Evolutionary conservation across 176 grass and related monocot species (phyloP).

Genomic region (Typha latifolia): DNA sequence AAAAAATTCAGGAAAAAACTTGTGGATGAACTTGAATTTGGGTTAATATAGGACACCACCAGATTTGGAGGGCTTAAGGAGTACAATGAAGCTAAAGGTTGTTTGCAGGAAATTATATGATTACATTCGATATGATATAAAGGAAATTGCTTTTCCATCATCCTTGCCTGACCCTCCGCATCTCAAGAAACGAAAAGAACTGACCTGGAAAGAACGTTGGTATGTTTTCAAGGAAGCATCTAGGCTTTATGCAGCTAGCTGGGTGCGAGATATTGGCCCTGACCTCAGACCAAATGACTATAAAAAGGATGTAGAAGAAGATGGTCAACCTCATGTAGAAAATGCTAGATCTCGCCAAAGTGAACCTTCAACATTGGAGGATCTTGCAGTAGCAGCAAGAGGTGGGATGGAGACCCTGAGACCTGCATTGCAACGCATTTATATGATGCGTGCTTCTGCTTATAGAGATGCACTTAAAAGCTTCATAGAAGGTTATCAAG

Average conservation of each 20-base stretch:
- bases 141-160: constrained; percentile 64
- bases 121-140: constrained; percentile 53
- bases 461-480: constrained; percentile 29
- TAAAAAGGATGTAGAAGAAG: constrained; percentile 12
- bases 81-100: constrained; percentile 47
- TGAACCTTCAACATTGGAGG: constrained; percentile 27
- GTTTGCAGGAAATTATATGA: constrained; percentile 50
- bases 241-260: constrained; percentile 34
- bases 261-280: constrained; percentile 37
- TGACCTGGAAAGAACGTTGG: constrained; percentile 35
- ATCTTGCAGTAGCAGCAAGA: constrained; percentile 30
- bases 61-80: background rate
- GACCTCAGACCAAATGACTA: constrained; percentile 47
- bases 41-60: too few relatives aligned
- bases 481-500: constrained; percentile 42
- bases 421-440: constrained; percentile 30
- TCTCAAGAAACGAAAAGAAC: constrained; percentile 32
- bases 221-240: constrained; percentile 56
- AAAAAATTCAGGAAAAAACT: too few relatives aligned
- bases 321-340: background rate
- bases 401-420: constrained; percentile 37
- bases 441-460: constrained; percentile 31
- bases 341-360: background rate
- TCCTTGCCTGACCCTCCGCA: constrained; percentile 51
- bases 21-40: too few relatives aligned